Evolutionary conservation across 2,329 filamentous ascomycete species (phyloP), one percentile per base, ranked within the genome.

Genomic region (Nectriaceae sp.): DNA sequence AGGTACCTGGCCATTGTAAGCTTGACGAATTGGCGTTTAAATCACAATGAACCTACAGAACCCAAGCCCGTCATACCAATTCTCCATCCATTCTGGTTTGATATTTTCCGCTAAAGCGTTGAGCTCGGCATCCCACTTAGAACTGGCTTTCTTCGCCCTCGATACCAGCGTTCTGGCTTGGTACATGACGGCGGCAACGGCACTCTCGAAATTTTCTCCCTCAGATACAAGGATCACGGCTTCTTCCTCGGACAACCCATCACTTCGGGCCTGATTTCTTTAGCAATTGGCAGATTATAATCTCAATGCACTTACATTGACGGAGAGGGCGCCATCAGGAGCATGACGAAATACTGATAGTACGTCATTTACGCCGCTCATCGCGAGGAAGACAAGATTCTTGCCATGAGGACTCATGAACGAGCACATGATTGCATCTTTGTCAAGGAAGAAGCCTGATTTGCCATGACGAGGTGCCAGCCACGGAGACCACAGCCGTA

Each of bases 31-130:
- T n/a, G 10, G 8, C 18, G 21, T 4, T 3, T 31, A 18, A 21
- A 26, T 24, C 8, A 38, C 6, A 13, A n/a, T 16, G 11, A 39
- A 66, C 77, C 66, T 61, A 82, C 94, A 99, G 65, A 94, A 99
- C 1, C 91, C 89, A 31, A 99, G 74, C 0, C 91, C 90, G 66
- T 97, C 94, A 64, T 92, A 92, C 91, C 92, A 97, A 50, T 89
- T 84, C 54, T 94, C 84, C 41, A 89, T 73, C 90, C 90, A 96
- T 64, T 84, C 69, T 5, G 77, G 71, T 45, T 77, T 76, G 26
- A 85, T 70, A 4, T 77, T 77, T 21, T 75, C 70, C 15, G 69
- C 68, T 6, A 80, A 58, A 1, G 70, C 67, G 47, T 74, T 67
- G 21, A 78, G 64, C 50, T 84, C 76, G 21, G 70, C 67, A 18